Conservation (phyloP, 371 early-diverging fungal genomes). For the Capniomyces stellatus region DNA sequence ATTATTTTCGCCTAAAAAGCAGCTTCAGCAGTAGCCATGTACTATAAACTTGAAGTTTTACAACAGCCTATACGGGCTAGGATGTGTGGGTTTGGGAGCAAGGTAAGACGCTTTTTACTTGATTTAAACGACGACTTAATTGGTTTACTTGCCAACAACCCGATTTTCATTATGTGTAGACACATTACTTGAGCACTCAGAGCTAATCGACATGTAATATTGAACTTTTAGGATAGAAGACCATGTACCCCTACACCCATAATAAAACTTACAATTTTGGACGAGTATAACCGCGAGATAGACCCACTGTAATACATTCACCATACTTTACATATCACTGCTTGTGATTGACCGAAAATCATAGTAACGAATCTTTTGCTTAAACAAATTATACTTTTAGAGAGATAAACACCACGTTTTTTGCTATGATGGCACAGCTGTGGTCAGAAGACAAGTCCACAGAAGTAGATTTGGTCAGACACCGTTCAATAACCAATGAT, state of each 20-base stretch:
- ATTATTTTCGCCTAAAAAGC: no score
- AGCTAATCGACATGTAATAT: no score
- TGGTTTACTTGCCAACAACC: no score
- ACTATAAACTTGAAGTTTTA: conserved; percentile 26
- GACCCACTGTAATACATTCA: conserved; percentile 9
- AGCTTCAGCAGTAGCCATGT: no score
- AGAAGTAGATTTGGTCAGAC: conserved; percentile 30
- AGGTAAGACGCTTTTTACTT: conserved; percentile 13
- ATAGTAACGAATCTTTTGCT: neutral
- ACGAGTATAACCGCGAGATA: conserved; percentile 9
- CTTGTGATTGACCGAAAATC: no score
- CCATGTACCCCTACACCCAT: conserved; percentile 29
- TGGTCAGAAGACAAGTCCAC: conserved; percentile 27
- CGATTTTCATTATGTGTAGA: no score
- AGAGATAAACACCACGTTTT: conserved; percentile 33
- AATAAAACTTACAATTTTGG: conserved; percentile 19
- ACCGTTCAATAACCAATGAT: conserved; percentile 17
- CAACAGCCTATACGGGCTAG: conserved; percentile 66
- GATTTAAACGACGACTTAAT: neutral
- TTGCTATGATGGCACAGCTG: conserved; percentile 38
- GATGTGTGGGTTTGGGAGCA: conserved; percentile 72
- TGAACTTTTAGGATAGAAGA: conserved; percentile 21
- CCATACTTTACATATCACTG: neutral
- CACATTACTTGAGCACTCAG: no score
- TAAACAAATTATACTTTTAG: conserved; percentile 12